These are phyloP conservation scores for Verticillium nubilum DNA, from an alignment of 2,329 filamentous ascomycete species.

Conservation along the genomic window DNA sequence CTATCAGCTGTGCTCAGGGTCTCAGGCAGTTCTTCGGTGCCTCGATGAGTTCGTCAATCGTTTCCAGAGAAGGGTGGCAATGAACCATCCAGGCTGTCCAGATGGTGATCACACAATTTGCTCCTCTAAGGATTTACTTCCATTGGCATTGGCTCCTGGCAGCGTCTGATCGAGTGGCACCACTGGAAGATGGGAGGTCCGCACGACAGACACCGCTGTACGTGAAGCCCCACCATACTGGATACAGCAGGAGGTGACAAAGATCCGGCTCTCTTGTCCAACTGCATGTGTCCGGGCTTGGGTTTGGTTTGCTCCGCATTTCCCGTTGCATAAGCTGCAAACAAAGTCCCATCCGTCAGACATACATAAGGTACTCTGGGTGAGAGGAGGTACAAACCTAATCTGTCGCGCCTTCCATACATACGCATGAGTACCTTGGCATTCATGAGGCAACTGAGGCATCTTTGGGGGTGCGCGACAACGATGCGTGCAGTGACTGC, in stretches of 20 bases:
- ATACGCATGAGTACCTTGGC: neutral
- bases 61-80: neutral
- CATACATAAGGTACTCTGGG: neutral
- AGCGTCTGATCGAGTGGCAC: neutral
- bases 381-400: neutral
- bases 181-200: neutral
- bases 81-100: too few relatives aligned
- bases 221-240: neutral
- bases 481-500: neutral
- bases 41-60: neutral
- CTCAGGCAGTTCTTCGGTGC: neutral
- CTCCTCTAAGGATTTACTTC: neutral
- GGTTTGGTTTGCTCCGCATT: neutral
- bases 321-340: neutral
- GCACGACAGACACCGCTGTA: neutral
- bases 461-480: too few relatives aligned
- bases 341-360: neutral
- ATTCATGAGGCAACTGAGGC: neutral
- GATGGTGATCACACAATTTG: neutral
- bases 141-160: neutral
- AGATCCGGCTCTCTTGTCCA: neutral
- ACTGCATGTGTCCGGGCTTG: neutral
- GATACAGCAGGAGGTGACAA: neutral
- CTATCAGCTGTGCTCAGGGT: neutral
- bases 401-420: too few relatives aligned